Conservation (phyloP, 345 rosid species). For the Streptanthus diversifolius region DNA sequence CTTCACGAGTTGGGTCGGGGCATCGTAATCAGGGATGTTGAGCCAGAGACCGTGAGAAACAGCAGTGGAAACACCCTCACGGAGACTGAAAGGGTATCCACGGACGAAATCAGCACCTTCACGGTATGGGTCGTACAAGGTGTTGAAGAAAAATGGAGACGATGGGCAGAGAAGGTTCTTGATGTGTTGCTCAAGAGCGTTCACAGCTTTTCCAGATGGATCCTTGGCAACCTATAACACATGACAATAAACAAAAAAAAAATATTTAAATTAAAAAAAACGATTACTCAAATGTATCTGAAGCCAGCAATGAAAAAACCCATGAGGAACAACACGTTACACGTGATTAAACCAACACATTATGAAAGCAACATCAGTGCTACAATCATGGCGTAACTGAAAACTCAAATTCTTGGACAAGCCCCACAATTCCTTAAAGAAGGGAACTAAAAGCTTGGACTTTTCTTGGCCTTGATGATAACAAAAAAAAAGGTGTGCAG, state of each 20-base stretch:
- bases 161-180: constrained; percentile 74
- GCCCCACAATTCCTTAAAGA: not conserved
- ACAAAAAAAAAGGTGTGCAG: constrained; percentile 2
- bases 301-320: not conserved
- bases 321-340: constrained; percentile 18
- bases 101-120: constrained; percentile 89
- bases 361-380: constrained; percentile 25
- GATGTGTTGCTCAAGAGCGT: constrained; percentile 90
- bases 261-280: not conserved
- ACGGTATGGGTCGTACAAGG: constrained; percentile 80
- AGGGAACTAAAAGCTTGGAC: not conserved
- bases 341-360: constrained; percentile 24
- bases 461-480: not conserved
- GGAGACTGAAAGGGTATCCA: constrained; percentile 91
- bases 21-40: constrained; percentile 93
- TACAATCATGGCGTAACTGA: constrained; percentile 26
- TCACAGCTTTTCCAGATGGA: constrained; percentile 78
- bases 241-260: not conserved
- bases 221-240: constrained; percentile 73
- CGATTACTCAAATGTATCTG: not conserved
- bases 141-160: constrained; percentile 85
- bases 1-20: constrained; percentile 92
- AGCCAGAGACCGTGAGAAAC: constrained; percentile 95
- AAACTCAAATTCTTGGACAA: not conserved
- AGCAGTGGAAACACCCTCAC: constrained; percentile 84